These are phyloP conservation scores for Euphorbia pulcherrima DNA, from an alignment of 345 rosid genomes.

Conservation along the genomic window DNA sequence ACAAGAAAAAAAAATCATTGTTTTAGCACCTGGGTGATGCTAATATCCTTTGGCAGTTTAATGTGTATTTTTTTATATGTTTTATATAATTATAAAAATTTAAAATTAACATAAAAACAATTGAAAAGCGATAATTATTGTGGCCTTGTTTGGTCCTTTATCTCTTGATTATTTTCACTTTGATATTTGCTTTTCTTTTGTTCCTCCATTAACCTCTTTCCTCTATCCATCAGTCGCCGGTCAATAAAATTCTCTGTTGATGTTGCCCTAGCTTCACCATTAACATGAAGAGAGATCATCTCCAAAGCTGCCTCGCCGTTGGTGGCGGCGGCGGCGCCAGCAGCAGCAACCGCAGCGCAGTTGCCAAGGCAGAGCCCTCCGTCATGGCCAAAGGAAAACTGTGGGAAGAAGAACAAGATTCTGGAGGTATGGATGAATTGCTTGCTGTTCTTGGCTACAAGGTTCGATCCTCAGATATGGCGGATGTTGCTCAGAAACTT, in stretches of 20 bases:
- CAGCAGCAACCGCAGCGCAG: background rate
- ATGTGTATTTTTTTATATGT: no score
- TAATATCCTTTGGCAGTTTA: no score
- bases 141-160: conserved; percentile 36
- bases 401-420: conserved; percentile 31
- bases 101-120: background rate
- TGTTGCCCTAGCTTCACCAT: background rate
- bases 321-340: no score
- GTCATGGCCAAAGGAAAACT: conserved; percentile 39
- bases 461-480: conserved; percentile 31
- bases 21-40: no score
- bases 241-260: background rate
- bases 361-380: background rate
- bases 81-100: background rate
- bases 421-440: conserved; percentile 32
- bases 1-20: no score
- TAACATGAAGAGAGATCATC: conserved; percentile 56
- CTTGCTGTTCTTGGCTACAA: conserved; percentile 31
- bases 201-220: conserved; percentile 34
- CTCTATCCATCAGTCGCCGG: background rate
- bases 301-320: conserved; percentile 29
- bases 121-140: conserved; percentile 31
- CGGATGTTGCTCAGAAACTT: conserved; percentile 31
- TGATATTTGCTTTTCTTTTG: conserved; percentile 7
- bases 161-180: conserved; percentile 36